Base-by-base conservation (phyloP, 495 filamentous ascomycete species). In the Xylaria curta region DNA sequence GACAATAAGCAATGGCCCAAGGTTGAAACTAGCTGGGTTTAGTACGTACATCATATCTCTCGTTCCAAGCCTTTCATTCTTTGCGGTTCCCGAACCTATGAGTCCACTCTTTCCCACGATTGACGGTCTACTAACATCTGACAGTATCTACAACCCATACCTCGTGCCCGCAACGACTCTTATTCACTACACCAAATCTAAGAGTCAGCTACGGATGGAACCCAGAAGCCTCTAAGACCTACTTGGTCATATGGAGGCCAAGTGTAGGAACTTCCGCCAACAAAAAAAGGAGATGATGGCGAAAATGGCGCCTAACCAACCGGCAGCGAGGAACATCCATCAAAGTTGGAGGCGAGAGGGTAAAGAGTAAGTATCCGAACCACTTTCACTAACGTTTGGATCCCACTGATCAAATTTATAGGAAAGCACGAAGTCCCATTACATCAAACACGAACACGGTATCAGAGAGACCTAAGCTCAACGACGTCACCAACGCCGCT, bases 21-120 rank as follows among this genome's bases (percentile, higher is more conserved):
- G 68, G 69, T 72, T 1, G 46, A 73, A n/a, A 72, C 80, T 0
- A 78, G 75, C 17, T 82, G 80, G 79, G 76, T 82, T 21, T 71
- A 80, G 58, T 62, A 62, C 0, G 59, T 62, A 42, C 21, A 4
- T 12, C 28, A n/a, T 59, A 5, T n/a, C 31, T 4, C 33, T 33
- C 13, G 9, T 54, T 13, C 51, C 2, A 9, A 12, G 3, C 51
- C 24, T 54, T 3, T 24, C 9, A 13, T n/a, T 26, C 21, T 0
- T n/a, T 24, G 8, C 47, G 8, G 10, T 21, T 51, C 8, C 7
- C n/a, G 5, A 21, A 51, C 7, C 9, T n/a, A 51, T 51, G n/a
- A 31, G 28, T 9, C 26, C 8, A 15, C 36, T 21, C 10, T n/a
- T 59, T 59, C 54, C 19, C 5, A 21, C 3, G 8, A 19, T 17